Base-by-base conservation (phyloP, 345 rosid genomes). In the Brassica rapa region DNA sequence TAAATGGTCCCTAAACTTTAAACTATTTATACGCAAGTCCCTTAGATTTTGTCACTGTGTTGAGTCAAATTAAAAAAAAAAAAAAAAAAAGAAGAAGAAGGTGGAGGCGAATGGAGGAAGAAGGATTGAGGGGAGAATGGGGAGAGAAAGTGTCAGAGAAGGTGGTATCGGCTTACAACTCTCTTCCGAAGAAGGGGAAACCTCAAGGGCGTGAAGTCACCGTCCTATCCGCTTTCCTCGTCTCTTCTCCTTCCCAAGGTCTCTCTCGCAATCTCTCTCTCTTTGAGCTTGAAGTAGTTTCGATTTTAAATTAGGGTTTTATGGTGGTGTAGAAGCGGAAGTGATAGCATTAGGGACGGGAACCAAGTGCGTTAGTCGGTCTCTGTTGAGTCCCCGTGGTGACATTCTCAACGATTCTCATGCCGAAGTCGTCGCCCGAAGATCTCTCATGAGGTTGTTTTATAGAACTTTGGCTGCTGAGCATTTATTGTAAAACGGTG, bases 131-230 rank as follows among this genome's bases (percentile, higher is more conserved):
- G 55, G 37, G 68, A 30, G 68, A 61, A 6, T 88, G 91, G 90
- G 91, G 91, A 57, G 86, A 80, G 72, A 84, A n/a, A 51, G 86
- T 88, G 1, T 82, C 92, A 10, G 83, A 84, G 83, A 85, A 89
- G 83, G 97, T 82, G 37, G 27, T 87, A 1, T 71, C 86, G 7
- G 76, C 78, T 1, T 89, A 86, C 85, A 68, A 57, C 5, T 86
- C 94, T 57, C 94, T 91, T 16, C 92, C 91, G 7, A 91, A 85
- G 83, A 91, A 93, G 72, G 97, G 94, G n/a, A 93, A 93, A 86
- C 98, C 98, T 60, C 98, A 92, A 84, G 97, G 97, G 19, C 86
- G 89, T 39, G 97, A 94, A 81, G 90, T 91, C 81, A 85, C 97
- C 64, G 97, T 88, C 21, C 77, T 90, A 69, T 87, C 97, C 14